A percentile compares a stretch with the other conserved stretches of the same genome.
Evolutionary conservation across 2,329 filamentous ascomycete species (phyloP).

Genomic region (Triangularia verruculosa): DNA sequence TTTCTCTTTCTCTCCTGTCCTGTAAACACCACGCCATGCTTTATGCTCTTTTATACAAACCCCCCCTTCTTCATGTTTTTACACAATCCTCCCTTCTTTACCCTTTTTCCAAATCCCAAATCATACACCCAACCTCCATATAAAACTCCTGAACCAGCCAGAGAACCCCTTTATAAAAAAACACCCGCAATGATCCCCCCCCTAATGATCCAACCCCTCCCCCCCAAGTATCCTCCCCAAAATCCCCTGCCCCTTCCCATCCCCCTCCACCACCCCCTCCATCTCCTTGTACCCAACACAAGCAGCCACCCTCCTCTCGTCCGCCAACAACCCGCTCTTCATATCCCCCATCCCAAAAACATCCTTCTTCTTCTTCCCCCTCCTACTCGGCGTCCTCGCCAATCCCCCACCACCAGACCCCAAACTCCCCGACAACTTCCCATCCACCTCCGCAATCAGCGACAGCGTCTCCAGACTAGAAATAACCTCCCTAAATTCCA

Average conservation of each 20-base stretch:
- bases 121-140: not conserved
- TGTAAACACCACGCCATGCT: not conserved
- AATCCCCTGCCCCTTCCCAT: constrained; percentile 57
- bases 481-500: constrained; percentile 92
- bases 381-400: constrained; percentile 69
- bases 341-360: constrained; percentile 39
- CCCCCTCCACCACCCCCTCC: constrained; percentile 59
- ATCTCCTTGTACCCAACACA: constrained; percentile 79
- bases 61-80: not conserved
- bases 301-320: constrained; percentile 77
- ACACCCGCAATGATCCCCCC: not conserved
- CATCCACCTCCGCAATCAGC: constrained; percentile 68
- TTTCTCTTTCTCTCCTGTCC: not conserved
- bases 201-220: constrained; percentile 49
- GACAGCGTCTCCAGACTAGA: constrained; percentile 86
- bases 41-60: not conserved
- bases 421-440: constrained; percentile 66
- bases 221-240: constrained; percentile 60
- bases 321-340: constrained; percentile 37
- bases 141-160: not conserved
- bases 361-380: constrained; percentile 55
- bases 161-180: not conserved
- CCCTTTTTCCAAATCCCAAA: not conserved
- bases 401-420: not conserved
- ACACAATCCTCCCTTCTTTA: not conserved